Evolutionary conservation across 2,329 filamentous ascomycete species (phyloP), one percentile per base, ranked within the genome.

Genomic region (Erysiphe neolycopersici): DNA sequence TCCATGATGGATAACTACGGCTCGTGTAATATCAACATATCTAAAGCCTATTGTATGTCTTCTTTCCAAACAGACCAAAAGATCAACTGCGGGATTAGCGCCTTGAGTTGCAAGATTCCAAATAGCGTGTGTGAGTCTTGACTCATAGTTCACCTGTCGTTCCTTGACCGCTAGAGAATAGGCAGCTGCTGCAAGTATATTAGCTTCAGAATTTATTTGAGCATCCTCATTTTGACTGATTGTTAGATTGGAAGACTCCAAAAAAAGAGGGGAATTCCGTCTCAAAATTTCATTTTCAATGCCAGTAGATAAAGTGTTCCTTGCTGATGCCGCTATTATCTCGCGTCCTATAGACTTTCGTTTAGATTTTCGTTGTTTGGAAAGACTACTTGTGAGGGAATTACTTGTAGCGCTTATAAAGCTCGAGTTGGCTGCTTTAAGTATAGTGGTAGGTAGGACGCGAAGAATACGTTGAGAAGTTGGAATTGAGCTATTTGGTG

Each of bases 371-470:
- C 71, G 64, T 9, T 68, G 64, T 57, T 78, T 82, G 1, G 79
- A 79, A 5, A 85, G 62, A 39, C 76, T 83, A 44, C 75, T 80
- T 0, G 79, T 81, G 48, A 93, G 76, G 48, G 79, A 87, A 42
- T 79, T 82, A 57, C 80, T 91, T 0, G 85, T 93, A 3, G 84
- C 80, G 22, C 76, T 80, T 75, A 98, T 87, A 61, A 95, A 94
- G 46, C 79, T 85, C 38, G 84, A 89, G 59, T 95, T 98, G 43
- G 89, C 89, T 1, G 85, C 85, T 58, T 85, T 93, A 32, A 98
- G 67, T 32, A 98, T 76, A 0, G 89, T 81, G 0, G 85, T 87
- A 0, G 89, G 89, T 0, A 98, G 66, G 0, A 84, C 83, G 18
- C 89, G 76, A 2, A 98, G 69, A 48, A 98, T 85, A 42, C 83